Conservation (phyloP, 208 protist genomes). For the Leishmania tarentolae region DNA sequence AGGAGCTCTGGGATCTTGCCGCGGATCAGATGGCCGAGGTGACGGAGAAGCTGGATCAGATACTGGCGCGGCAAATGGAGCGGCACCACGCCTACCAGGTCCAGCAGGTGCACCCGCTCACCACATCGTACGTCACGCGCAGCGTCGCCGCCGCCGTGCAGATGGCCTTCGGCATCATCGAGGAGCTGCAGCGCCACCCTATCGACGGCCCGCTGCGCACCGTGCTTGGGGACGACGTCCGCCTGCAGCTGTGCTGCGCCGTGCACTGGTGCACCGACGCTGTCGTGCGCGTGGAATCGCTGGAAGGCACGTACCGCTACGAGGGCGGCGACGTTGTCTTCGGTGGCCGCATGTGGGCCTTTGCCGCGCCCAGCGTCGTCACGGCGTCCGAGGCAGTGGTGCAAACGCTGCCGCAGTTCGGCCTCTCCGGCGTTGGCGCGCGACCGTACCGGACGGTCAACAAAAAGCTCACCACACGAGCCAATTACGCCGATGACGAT, state of each 20-base stretch:
- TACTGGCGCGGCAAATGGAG: conserved; percentile 50
- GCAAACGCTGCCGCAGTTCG: conserved; percentile 6
- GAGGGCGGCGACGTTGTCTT: conserved; percentile 72
- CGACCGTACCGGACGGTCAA: conserved; percentile 1
- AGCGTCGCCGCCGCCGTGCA: conserved; percentile 52
- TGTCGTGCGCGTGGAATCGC: conserved; percentile 41
- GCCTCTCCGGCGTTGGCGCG: not conserved
- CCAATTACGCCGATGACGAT: not conserved
- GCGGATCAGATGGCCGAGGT: conserved; percentile 61
- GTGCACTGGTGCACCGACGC: conserved; percentile 84
- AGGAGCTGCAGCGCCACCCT: conserved; percentile 49
- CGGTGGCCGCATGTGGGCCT: conserved; percentile 69
- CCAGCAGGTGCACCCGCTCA: conserved; percentile 77
- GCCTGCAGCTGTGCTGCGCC: conserved; percentile 59
- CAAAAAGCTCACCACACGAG: not conserved
- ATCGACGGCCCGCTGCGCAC: conserved; percentile 57
- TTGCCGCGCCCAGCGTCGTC: conserved; percentile 68
- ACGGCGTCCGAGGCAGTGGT: conserved; percentile 39
- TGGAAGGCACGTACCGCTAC: conserved; percentile 48
- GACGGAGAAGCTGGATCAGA: conserved; percentile 41
- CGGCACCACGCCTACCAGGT: conserved; percentile 57
- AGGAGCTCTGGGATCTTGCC: conserved; percentile 71
- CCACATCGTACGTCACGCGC: conserved; percentile 51
- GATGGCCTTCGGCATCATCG: conserved; percentile 62
- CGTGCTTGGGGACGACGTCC: conserved; percentile 63